Evolutionary conservation across 768 basidiomycete species (phyloP), one percentile per base, ranked within the genome.

Genomic region (Collybiopsis confluens): DNA sequence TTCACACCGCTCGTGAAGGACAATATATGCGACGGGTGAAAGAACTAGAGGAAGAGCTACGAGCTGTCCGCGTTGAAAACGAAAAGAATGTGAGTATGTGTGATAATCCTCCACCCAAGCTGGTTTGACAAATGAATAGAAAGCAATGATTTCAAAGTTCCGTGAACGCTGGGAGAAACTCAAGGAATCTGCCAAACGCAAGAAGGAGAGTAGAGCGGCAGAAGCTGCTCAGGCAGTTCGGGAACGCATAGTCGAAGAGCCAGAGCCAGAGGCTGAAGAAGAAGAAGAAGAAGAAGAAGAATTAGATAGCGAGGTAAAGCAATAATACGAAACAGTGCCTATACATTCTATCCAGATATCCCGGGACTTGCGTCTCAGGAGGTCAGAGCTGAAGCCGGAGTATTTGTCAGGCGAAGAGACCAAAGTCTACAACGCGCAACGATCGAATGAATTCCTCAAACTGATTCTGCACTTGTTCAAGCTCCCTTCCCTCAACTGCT

Each of bases 111-210:
- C 13, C 30, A 33, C 30, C 30, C 28, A 20, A 45, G 11, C 11
- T 35, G 15, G 13, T 18, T n/a, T n/a, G n/a, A n/a, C n/a, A n/a
- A n/a, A n/a, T 11, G 54, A 28, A 33, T 69, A 92, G 91, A 89
- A 86, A 83, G 74, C 81, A 10, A 88, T 90, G 80, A 90, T 92
- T 58, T 74, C 77, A 20, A 86, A 88, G 61, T 92, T 89, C 69
- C 81, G 87, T 24, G 91, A 92, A 69, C 78, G 89, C 37, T 93
- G 91, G 91, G 88, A 90, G 65, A 92, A 90, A 66, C 72, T 93
- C 54, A 93, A 93, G 65, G 92, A 93, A 62, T 88, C 87, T 24
- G 87, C 90, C 7, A 90, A 85, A 68, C 82, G 87, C 56, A 92
- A 92, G 72, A 89, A 91, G 65, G 87, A 89, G 62, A 85, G 84